Percentiles rank a stretch among this genome's conserved stretches.
phyloP scores from a whole-genome alignment of 2,329 filamentous ascomycete genomes.

The Shiraia bambusicola region DNA sequence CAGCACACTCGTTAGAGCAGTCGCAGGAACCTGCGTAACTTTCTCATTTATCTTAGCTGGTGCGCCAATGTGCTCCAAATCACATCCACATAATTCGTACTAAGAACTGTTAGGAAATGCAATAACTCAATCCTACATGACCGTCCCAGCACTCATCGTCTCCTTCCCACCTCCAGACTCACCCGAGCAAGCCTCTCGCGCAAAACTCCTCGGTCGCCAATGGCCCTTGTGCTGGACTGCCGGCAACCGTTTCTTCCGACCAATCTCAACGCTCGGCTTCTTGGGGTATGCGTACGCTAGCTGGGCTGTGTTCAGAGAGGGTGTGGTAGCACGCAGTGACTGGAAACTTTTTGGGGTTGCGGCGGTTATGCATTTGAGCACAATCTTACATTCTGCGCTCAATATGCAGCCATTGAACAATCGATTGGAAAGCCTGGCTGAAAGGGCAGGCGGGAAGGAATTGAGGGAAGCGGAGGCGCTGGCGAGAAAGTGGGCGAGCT shows the following conservation, averaged over 20 bases:
- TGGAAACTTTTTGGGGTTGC: conserved; percentile 50
- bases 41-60: conserved; percentile 54
- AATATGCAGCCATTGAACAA: conserved; percentile 57
- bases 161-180: conserved; percentile 48
- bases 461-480: conserved; percentile 34
- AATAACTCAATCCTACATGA: conserved; percentile 57
- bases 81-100: not conserved
- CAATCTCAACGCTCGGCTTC: conserved; percentile 53
- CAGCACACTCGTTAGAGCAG: conserved; percentile 38
- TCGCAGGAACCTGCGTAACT: conserved; percentile 50
- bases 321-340: conserved; percentile 41
- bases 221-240: conserved; percentile 56
- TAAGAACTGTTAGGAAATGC: conserved; percentile 48
- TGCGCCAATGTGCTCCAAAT: conserved; percentile 20
- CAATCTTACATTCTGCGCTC: conserved; percentile 52
- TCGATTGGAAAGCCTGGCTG: conserved; percentile 48
- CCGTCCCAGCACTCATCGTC: conserved; percentile 52
- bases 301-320: conserved; percentile 40
- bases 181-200: conserved; percentile 46
- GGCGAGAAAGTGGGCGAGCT: conserved; percentile 40
- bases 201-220: conserved; percentile 51
- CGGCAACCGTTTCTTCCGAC: conserved; percentile 55
- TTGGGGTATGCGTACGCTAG: conserved; percentile 51
- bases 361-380: conserved; percentile 50
- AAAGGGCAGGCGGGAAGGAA: conserved; percentile 34